Conservation (phyloP, 371 early-diverging fungal species). For the Apophysomyces ossiformis region DNA sequence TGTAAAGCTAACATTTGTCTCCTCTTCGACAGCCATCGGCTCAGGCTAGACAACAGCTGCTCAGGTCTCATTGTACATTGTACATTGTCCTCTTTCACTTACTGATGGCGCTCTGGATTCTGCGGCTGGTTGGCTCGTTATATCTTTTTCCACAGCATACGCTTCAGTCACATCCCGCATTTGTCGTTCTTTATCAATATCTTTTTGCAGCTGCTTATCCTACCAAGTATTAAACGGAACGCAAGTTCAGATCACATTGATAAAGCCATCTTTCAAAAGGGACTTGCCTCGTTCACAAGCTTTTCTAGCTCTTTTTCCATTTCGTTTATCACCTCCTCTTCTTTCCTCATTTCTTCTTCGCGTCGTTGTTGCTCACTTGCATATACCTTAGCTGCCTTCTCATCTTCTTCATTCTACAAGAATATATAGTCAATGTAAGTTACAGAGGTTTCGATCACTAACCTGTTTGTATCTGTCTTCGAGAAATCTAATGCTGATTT, state of each 20-base stretch:
- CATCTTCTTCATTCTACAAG: slow-evolving; percentile 6
- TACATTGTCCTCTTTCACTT: neutral
- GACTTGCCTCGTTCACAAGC: neutral
- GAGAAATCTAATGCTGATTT: neutral
- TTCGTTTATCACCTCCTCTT: neutral
- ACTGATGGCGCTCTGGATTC: neutral
- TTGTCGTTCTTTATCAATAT: neutral
- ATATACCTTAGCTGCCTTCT: neutral
- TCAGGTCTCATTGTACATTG: neutral
- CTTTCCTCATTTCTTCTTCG: neutral
- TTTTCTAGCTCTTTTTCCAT: neutral
- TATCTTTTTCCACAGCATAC: neutral
- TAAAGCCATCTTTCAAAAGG: neutral
- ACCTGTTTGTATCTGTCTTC: slow-evolving; percentile 4
- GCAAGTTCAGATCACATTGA: too few relatives aligned
- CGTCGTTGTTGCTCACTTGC: neutral
- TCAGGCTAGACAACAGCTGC: neutral
- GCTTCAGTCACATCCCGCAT: neutral
- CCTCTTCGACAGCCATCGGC: neutral
- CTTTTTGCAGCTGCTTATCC: neutral
- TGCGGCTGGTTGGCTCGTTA: neutral
- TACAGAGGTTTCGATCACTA: neutral
- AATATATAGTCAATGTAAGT: neutral
- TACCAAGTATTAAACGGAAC: neutral
- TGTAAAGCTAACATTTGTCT: neutral